Percentiles rank a stretch among this genome's conserved stretches.
Evolutionary conservation across 2,329 filamentous ascomycete genomes (phyloP).

Genomic region (Mycogone perniciosa): DNA sequence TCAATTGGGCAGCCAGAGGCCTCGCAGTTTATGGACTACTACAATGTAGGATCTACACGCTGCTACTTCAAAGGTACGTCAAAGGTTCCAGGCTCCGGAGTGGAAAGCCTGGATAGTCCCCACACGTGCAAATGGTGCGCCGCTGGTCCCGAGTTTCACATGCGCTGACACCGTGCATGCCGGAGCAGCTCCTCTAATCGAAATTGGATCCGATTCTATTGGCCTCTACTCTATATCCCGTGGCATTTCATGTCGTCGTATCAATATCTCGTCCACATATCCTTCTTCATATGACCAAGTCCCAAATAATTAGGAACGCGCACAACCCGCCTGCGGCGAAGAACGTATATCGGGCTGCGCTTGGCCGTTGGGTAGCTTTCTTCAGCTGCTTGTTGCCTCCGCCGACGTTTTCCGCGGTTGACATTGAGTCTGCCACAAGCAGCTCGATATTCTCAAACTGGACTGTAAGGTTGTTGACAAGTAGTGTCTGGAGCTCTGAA

Average conservation of each 20-base stretch:
- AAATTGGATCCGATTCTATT: not conserved
- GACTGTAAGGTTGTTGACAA: conserved; percentile 76
- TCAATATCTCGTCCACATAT: not conserved
- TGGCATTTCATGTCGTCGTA: not conserved
- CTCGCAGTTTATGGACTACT: no score
- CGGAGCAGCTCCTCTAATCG: no score
- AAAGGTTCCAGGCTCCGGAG: no score
- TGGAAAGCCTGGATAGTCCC: no score
- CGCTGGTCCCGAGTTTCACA: no score
- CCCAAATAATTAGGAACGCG: conserved; percentile 69
- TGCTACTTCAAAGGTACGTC: no score
- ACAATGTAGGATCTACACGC: no score
- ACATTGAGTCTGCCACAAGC: conserved; percentile 74
- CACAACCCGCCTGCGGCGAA: conserved; percentile 73
- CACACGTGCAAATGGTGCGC: no score
- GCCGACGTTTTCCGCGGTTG: conserved; percentile 79
- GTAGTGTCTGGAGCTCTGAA: conserved; percentile 80
- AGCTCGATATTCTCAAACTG: conserved; percentile 88
- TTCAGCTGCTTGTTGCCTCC: conserved; percentile 89
- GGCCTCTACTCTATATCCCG: not conserved
- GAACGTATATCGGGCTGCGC: conserved; percentile 71
- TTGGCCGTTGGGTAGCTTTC: conserved; percentile 65
- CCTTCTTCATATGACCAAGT: conserved; percentile 52
- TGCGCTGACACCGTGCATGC: no score
- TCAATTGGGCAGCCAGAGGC: no score